Conservation (phyloP, 306 rosid genomes). For the Vicia sativa region DNA sequence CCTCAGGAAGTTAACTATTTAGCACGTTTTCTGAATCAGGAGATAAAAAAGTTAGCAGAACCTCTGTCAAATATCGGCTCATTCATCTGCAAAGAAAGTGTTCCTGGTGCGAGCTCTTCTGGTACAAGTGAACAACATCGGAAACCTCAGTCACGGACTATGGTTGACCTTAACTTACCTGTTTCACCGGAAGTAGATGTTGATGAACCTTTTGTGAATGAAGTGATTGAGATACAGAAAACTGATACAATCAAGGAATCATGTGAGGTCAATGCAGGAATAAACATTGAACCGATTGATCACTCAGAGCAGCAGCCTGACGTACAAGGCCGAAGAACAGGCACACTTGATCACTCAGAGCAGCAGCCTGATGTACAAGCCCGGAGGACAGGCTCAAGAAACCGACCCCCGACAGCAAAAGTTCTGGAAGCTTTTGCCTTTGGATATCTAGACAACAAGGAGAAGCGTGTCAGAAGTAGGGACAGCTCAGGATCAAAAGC, state of each 20-base stretch:
- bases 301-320: slow-evolving; percentile 53
- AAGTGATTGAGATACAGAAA: slow-evolving; percentile 41
- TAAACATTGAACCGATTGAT: slow-evolving; percentile 34
- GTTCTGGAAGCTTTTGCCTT: too few relatives aligned
- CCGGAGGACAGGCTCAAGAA: too few relatives aligned
- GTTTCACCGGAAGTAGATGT: slow-evolving; percentile 55
- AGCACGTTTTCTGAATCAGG: slow-evolving; percentile 41
- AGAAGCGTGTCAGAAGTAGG: too few relatives aligned
- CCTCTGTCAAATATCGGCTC: slow-evolving; percentile 46
- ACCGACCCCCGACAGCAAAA: too few relatives aligned
- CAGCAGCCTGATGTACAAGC: too few relatives aligned
- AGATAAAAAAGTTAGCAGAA: slow-evolving; percentile 42
- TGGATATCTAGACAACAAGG: too few relatives aligned
- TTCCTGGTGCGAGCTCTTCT: slow-evolving; percentile 35
- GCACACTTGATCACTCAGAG: too few relatives aligned
- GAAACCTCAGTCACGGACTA: slow-evolving; percentile 47
- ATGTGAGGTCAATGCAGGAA: slow-evolving; percentile 37
- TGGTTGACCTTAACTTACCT: slow-evolving; percentile 78
- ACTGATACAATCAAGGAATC: slow-evolving; percentile 45
- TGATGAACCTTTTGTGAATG: slow-evolving; percentile 47
- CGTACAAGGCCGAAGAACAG: slow-evolving; percentile 56
- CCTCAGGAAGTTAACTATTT: slow-evolving; percentile 43
- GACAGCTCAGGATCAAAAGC: too few relatives aligned
- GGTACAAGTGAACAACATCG: slow-evolving; percentile 43
- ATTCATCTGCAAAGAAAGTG: slow-evolving; percentile 40